Percentiles rank a stretch among this genome's conserved stretches.
phyloP scores from a whole-genome alignment of 805 yeast species.

The Saturnispora zaruensis region DNA sequence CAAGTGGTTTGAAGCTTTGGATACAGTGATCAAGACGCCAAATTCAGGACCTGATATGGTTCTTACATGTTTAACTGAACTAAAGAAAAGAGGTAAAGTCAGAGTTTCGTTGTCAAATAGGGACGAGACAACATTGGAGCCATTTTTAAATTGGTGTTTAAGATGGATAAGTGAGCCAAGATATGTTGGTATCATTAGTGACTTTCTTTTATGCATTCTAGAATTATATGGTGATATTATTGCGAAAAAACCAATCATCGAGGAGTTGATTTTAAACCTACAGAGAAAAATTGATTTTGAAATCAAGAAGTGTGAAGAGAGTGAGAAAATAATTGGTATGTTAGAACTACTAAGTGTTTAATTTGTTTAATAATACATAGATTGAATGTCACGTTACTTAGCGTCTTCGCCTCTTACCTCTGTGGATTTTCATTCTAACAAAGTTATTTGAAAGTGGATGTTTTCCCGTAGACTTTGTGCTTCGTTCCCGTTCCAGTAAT shows the following conservation, averaged over 20 bases:
- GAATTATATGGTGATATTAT: conserved; percentile 72
- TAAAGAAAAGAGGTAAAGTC: conserved; percentile 82
- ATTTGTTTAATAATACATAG: conserved; percentile 11
- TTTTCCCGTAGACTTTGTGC: conserved; percentile 19
- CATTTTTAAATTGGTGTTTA: conserved; percentile 75
- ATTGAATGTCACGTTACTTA: not conserved
- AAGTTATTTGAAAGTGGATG: conserved; percentile 29
- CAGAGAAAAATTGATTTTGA: conserved; percentile 57
- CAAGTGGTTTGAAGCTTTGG: conserved; percentile 89
- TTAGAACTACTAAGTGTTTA: conserved; percentile 65
- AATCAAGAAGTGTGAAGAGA: conserved; percentile 73
- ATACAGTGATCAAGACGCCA: conserved; percentile 61
- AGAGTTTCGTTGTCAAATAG: conserved; percentile 71
- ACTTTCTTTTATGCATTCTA: conserved; percentile 56
- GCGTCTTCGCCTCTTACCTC: conserved; percentile 12
- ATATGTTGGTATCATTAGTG: conserved; percentile 53
- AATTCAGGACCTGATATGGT: conserved; percentile 78
- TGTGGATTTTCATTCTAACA: conserved; percentile 29
- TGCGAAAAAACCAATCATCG: conserved; percentile 68
- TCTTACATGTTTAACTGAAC: conserved; percentile 74
- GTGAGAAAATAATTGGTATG: conserved; percentile 90
- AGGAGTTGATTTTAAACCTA: conserved; percentile 57
- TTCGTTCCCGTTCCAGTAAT: not conserved
- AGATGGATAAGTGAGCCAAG: conserved; percentile 73
- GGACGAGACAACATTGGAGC: conserved; percentile 76